Evolutionary conservation across 257 asterid species (phyloP).

Genomic region (Lavandula angustifolia): DNA sequence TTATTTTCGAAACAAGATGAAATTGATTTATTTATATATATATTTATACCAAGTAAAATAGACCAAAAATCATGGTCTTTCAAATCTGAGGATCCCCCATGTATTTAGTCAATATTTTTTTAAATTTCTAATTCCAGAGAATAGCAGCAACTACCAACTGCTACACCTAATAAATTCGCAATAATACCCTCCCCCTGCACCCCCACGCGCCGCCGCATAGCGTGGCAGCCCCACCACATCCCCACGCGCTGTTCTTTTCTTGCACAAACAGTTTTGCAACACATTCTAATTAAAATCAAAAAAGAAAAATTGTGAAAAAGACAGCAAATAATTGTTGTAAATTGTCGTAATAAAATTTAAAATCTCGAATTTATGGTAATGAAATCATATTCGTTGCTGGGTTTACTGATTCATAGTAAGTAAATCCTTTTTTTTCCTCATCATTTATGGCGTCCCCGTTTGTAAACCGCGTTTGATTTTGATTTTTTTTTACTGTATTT

Average conservation of each 20-base stretch:
- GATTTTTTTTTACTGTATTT: no score
- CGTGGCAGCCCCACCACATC: conserved; percentile 18
- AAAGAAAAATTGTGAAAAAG: conserved; percentile 4
- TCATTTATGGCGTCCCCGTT: neutral
- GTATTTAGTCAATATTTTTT: neutral
- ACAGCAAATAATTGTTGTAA: neutral
- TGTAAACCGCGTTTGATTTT: conserved; percentile 42
- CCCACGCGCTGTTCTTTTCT: conserved; percentile 28
- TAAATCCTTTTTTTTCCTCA: neutral
- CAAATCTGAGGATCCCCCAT: conserved; percentile 31
- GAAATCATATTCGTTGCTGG: neutral
- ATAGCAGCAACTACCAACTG: conserved; percentile 34
- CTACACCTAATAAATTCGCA: neutral
- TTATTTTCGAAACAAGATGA: no score
- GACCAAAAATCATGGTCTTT: conserved; percentile 18
- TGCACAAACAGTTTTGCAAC: conserved; percentile 25
- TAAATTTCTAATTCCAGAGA: neutral
- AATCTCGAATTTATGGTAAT: conserved; percentile 14
- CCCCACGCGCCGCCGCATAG: conserved; percentile 27
- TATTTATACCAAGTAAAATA: no score
- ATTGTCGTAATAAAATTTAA: no score
- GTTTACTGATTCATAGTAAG: conserved; percentile 8
- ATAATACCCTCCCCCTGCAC: no score
- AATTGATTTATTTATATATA: no score
- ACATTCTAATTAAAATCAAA: neutral